phyloP scores from a whole-genome alignment of 148 eudicot genomes.

The Beta vulgaris region DNA sequence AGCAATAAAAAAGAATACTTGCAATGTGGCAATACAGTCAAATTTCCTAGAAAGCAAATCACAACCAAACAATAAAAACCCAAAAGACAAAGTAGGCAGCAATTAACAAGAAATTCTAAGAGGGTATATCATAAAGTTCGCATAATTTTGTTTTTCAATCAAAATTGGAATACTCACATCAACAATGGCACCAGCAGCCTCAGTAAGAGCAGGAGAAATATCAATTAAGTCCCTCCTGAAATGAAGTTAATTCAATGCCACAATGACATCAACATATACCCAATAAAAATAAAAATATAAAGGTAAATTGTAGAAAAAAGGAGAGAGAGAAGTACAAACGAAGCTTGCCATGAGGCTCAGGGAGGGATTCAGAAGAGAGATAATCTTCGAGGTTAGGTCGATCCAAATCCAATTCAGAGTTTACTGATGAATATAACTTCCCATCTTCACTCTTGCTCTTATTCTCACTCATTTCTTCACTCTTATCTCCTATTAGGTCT shows the following conservation, averaged over 20 bases:
- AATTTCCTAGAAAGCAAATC: background rate
- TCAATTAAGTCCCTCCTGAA: constrained; percentile 85
- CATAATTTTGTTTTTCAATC: background rate
- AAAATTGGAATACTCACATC: constrained; percentile 51
- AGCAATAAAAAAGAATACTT: background rate
- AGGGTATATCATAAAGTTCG: background rate
- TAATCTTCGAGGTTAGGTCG: constrained; percentile 91
- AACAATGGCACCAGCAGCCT: constrained; percentile 95
- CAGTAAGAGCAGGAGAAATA: constrained; percentile 81
- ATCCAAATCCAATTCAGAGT: constrained; percentile 78
- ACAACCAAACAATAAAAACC: background rate
- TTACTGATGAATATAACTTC: constrained; percentile 39
- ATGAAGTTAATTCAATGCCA: background rate
- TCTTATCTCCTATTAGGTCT: constrained; percentile 5
- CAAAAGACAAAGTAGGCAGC: background rate
- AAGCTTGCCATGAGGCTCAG: constrained; percentile 64
- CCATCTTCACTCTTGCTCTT: constrained; percentile 26
- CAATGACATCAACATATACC: background rate
- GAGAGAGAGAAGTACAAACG: constrained; percentile 47
- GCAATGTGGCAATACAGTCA: background rate
- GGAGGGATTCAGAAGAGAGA: constrained; percentile 66
- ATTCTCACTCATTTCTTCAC: background rate
- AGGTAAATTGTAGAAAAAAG: background rate
- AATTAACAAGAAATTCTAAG: background rate
- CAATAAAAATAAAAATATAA: no score